Conservation (phyloP, 31 red algal species). For the Odonthalia washingtoniensis region DNA sequence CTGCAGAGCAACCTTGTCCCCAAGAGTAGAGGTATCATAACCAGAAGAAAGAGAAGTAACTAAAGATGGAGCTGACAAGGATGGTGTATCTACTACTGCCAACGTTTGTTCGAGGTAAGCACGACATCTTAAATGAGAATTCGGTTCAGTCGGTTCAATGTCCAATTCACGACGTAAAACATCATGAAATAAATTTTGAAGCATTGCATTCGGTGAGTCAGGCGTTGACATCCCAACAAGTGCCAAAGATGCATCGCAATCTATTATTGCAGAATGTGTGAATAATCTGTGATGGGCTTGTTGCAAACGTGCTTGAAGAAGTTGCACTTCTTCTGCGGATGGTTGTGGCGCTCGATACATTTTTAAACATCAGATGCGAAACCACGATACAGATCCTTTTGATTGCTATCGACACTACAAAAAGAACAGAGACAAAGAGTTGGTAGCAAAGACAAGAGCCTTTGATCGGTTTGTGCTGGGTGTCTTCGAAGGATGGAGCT, state of each 20-base stretch:
- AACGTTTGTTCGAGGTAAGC: background rate
- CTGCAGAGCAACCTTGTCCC: background rate
- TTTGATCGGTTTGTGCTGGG: no score
- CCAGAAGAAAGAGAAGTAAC: slow-evolving; percentile 4
- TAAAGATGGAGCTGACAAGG: background rate
- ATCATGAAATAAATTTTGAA: slow-evolving; percentile 39
- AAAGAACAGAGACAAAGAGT: no score
- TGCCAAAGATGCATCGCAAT: background rate
- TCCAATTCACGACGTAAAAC: slow-evolving; percentile 46
- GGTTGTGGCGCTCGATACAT: background rate
- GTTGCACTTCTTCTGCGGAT: background rate
- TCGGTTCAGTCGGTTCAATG: slow-evolving; percentile 22
- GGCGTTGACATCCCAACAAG: background rate
- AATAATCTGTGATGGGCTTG: background rate
- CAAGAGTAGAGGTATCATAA: background rate
- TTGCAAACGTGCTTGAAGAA: background rate
- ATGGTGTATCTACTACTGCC: background rate
- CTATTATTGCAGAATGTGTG: background rate
- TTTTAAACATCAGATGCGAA: background rate
- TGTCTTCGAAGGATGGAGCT: no score
- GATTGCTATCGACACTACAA: no score
- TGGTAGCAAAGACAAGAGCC: no score
- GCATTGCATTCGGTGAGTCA: slow-evolving; percentile 13
- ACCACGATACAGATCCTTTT: background rate
- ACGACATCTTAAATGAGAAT: background rate